Base-by-base conservation (phyloP, 768 basidiomycete species). In the Suillus bovinus region DNA sequence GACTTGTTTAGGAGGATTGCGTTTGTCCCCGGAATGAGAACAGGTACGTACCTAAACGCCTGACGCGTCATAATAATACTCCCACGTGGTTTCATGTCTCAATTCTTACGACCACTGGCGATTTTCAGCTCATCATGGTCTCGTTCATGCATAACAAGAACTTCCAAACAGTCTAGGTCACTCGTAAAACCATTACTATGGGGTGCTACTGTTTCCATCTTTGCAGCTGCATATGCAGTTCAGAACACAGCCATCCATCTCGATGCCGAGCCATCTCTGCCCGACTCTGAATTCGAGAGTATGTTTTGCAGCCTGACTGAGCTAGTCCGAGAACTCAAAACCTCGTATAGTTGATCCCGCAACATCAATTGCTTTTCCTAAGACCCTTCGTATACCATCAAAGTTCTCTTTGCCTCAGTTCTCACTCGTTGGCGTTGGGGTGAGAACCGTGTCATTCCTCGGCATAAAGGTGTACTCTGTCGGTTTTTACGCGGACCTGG, bases 391-490 rank as follows among this genome's bases (percentile, higher is more conserved):
- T 20, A 80, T 91, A 24, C 86, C 87, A 22, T 84, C 89, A 36
- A 89, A 86, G 67, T 74, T 84, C 17, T 82, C 84, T 11, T 74
- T 85, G 7, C 85, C 90, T 10, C 75, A 82, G 2, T 84, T 92
- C 68, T 82, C 86, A 13, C 82, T 96, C 6, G 77, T 97, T 22
- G 95, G 95, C 7, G 78, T 93, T 1, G 95, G 95, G 27, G 93
- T 94, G 42, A 81, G 95, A 56, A 92, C 88, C 0, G 94, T 97
- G 34, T 94, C 93, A 16, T 94, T 97, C 75, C 80, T 96, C 42
- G 82, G 88, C 8, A 84, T 97, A 65, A 87, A 92, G 70, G 94
- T 96, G 17, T 97, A 97, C 75, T 90, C 90, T 13, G 86, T 93
- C 38, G 95, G 85, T 2, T 94, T 97, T 76, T 97, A 96, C 73